Evolutionary conservation across 1,139 yeast species (phyloP), one percentile per base, ranked within the genome.

Genomic region (Pichia inconspicua): DNA sequence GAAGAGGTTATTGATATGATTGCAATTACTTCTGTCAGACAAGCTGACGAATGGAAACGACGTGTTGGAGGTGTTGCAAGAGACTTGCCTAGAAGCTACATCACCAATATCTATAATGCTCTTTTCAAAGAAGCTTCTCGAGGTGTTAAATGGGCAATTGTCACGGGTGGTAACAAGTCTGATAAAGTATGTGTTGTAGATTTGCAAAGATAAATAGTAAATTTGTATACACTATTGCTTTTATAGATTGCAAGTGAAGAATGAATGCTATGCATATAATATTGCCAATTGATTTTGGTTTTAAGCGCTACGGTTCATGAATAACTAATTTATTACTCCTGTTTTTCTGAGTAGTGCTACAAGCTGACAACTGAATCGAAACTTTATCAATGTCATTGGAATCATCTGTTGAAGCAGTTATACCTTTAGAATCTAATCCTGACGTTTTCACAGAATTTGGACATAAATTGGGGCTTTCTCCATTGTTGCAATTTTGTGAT

Each of bases 361-460:
- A 22, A 22, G 22, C 5, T 22, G n/a, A 22, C 22, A 22, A 5
- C 22, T 22, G 22, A 22, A 22, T 5, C 22, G 5, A 22, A 4
- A 22, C 5, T 7, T 9, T 2, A 27, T 27, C 34, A 35, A 35
- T 37, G 40, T 17, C 40, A 9, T 32, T 15, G 8, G n/a, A 27
- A 36, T 30, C 45, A 12, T 27, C 45, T 14, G n/a, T 47, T 11
- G 30, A 51, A 2, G 53, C 79, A 1, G 90, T 88, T 39, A 82
- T 88, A 14, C 97, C 98, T 2, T 69, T 92, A 41, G 98, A 92
- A 64, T 86, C 95, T 14, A 88, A 89, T 58, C 98, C 98, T 0
- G 83, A 75, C 19, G 80, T 92, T 9, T 89, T 92, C 69, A 78
- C 85, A n/a, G 71, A 70, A 1, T 79, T 88, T 56, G 84, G 90